Base-by-base conservation (phyloP, 2,329 filamentous ascomycete genomes). In the Grosmannia huntii region DNA sequence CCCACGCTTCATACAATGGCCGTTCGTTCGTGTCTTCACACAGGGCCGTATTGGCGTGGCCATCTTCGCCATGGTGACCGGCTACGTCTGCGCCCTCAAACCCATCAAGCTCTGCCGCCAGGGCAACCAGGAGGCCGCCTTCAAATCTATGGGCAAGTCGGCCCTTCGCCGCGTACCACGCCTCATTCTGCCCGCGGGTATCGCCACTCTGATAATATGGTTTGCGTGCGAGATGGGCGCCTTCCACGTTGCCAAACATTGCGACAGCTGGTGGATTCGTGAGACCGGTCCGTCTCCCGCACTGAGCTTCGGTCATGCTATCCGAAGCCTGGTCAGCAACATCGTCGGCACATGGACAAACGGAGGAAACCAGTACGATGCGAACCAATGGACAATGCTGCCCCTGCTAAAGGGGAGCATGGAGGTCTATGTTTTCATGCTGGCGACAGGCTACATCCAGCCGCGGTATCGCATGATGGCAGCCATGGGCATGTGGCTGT, bases 31-130 rank as follows among this genome's bases (percentile, higher is more conserved):
- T 58, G 75, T 85, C 53, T 71, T 80, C 46, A 73, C 78, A 55
- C 81, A 83, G 65, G 82, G 84, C 25, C 77, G 84, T 19, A 80
- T 82, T 52, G 84, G 83, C 68, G 84, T 86, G 2, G 78, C 82
- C 16, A 81, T 86, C 62, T 86, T 86, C 69, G 78, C 84, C 65
- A 74, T 86, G 53, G 80, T 85, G 46, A 82, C 82, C 25, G 82
- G 82, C 59, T 85, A 83, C 64, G 82, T 84, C 56, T 84, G 83
- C 69, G 77, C 80, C 4, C 73, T 84, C 56, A 83, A 84, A 64
- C 79, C 82, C 19, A 75, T 85, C 60, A 74, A 76, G 57, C 75
- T 80, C 56, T 77, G 73, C 64, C 75, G 78, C 57, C 71, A 77
- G 36, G 81, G 79, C 56, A 75, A 80, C 63, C 74, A 75, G 58